A percentile compares a stretch with the other conserved stretches of the same genome.
Evolutionary conservation across 1,284 basidiomycete species (phyloP).

Genomic region (Vanrija pseudolonga): DNA sequence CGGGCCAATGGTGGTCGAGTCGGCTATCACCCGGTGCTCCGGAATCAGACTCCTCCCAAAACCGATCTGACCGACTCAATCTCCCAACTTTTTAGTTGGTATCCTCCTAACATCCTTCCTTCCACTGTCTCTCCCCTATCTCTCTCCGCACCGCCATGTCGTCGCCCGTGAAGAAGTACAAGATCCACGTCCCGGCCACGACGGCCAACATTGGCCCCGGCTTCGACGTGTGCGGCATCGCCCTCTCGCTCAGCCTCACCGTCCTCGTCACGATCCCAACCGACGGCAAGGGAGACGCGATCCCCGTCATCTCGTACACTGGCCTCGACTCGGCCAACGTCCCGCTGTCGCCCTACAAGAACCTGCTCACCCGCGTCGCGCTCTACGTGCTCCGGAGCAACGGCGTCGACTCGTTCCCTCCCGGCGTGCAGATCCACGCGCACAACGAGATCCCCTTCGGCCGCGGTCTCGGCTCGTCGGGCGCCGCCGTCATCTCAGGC

Average conservation of each 20-base stretch:
- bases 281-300: conserved; percentile 6
- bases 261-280: conserved; percentile 61
- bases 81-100: not conserved
- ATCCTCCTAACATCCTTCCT: too few species aligned
- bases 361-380: conserved; percentile 94
- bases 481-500: conserved; percentile 95
- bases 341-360: conserved; percentile 92
- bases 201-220: conserved; percentile 99
- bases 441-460: conserved; percentile 97
- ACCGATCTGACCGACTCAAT: not conserved
- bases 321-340: conserved; percentile 89
- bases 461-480: conserved; percentile 92
- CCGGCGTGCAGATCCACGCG: conserved; percentile 66
- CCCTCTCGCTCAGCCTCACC: conserved; percentile 81
- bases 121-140: too few species aligned
- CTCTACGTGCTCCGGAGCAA: conserved; percentile 94
- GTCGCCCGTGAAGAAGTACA: conserved; percentile 44
- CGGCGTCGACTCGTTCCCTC: conserved; percentile 68
- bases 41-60: too few species aligned
- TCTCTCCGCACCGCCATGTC: not conserved
- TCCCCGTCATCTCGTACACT: conserved; percentile 63
- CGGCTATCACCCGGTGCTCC: too few species aligned
- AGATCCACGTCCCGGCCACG: conserved; percentile 85
- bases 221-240: conserved; percentile 97
- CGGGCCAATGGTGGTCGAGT: too few species aligned